Evolutionary conservation across 2,329 filamentous ascomycete genomes (phyloP), one percentile per base, ranked within the genome.

Genomic region (Leptographium lundbergii): DNA sequence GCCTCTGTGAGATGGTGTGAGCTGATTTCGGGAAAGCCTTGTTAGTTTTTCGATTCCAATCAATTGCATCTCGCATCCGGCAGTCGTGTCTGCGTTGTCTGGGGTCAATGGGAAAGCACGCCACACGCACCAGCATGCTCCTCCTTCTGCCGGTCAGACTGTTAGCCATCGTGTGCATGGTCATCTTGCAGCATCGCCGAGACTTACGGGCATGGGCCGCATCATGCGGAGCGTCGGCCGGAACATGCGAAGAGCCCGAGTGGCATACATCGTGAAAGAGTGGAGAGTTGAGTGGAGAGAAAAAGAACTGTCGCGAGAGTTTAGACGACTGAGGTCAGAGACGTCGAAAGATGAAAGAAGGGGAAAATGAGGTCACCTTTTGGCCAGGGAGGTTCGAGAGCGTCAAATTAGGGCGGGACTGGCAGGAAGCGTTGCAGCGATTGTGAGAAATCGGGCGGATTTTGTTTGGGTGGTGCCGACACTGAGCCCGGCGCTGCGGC

Each of bases 1-100:
- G 81, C 73, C 92, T 89, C 80, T 97, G 94, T 66, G 92, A 96
- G 75, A 97, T 85, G 69, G 92, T 96, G 79, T 97, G 94, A 72
- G 90, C 94, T 99, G 67, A 45, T 19, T 29, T 25, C 14, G 22
- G 11, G 51, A 4, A 9, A 51, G 6, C 13, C 54, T 48, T 27
- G 24, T 57, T 17, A 57, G 56, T 57, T 32, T 47, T 13, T 56
- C n/a, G n/a, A 36, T 39, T 48, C 17, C 32, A 42, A 32, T 36
- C 56, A 54, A 58, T 58, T 53, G 56, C 17, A 45, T n/a, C 4
- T 19, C 19, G 34, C 22, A 17, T 14, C 24, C 7, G 9, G 32
- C 11, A 29, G 39, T 50, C 42, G 22, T 45, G 10, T 3, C n/a
- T 57, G 60, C 59, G 52, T 67, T 65, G 19, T 39, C 39, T 25